These are phyloP conservation scores for Euphorbia celastroides DNA, from an alignment of 441 rosid species.

Conservation along the genomic window DNA sequence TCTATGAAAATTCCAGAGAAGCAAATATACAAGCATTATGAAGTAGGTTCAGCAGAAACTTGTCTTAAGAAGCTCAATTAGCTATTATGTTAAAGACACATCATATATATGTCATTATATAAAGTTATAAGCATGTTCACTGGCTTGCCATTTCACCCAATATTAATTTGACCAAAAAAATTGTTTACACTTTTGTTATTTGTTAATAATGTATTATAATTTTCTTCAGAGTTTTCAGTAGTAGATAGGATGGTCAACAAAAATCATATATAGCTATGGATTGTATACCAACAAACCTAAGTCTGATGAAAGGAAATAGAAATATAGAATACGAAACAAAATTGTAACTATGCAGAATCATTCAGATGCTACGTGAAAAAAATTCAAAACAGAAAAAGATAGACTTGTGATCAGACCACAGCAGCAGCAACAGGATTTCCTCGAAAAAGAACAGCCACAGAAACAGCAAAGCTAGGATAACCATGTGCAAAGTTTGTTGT, in stretches of 20 bases:
- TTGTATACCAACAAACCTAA: background rate
- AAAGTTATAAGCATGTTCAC: background rate
- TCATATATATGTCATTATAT: background rate
- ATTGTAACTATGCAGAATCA: background rate
- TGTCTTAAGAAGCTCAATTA: too few species aligned
- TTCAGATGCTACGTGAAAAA: background rate
- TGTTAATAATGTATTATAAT: too few species aligned
- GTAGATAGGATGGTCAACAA: background rate
- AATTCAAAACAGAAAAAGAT: background rate
- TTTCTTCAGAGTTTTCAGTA: background rate
- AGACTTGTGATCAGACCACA: conserved; percentile 47
- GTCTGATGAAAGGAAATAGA: too few species aligned
- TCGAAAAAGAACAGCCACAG: conserved; percentile 78
- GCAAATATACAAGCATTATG: background rate
- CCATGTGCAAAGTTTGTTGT: conserved; percentile 95
- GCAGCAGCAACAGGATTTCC: conserved; percentile 87
- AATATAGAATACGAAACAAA: too few species aligned
- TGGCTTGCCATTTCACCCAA: too few species aligned
- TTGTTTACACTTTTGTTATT: background rate
- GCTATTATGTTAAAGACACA: too few species aligned
- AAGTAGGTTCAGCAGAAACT: too few species aligned
- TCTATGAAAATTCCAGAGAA: background rate
- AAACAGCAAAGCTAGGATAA: conserved; percentile 96
- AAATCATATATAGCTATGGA: too few species aligned
- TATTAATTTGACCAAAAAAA: too few species aligned